Conservation (phyloP, 352 stramenopile species). For the Phytophthora citrophthora region DNA sequence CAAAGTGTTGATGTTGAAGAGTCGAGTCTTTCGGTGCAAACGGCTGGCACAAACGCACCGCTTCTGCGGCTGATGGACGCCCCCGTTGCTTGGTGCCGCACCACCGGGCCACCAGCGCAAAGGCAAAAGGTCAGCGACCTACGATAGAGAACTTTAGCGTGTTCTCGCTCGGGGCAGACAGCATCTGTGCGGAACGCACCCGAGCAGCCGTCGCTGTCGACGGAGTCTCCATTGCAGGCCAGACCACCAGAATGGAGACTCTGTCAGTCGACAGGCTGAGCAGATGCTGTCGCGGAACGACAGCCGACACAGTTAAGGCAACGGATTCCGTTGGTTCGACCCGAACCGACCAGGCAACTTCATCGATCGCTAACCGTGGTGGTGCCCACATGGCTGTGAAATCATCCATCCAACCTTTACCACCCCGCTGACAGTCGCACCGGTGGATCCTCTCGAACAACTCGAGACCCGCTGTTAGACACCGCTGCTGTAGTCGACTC, state of each 20-base stretch:
- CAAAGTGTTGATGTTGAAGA: slow-evolving; percentile 9
- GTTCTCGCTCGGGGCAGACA: not conserved
- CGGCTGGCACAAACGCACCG: slow-evolving; percentile 14
- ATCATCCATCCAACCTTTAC: slow-evolving; percentile 33
- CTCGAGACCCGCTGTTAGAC: slow-evolving; percentile 2
- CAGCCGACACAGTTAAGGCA: not conserved
- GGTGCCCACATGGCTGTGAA: slow-evolving; percentile 11
- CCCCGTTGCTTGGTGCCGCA: not conserved
- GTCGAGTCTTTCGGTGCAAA: slow-evolving; percentile 12
- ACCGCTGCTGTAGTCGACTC: not conserved
- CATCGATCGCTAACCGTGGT: not conserved
- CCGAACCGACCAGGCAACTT: not conserved
- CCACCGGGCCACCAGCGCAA: not conserved
- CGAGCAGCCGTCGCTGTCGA: slow-evolving; percentile 11
- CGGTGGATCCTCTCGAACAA: slow-evolving; percentile 10
- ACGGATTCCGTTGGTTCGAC: slow-evolving; percentile 24
- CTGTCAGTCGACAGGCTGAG: slow-evolving; percentile 18
- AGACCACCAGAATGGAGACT: slow-evolving; percentile 28
- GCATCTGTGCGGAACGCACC: not conserved
- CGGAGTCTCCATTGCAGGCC: not conserved
- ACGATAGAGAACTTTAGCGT: not conserved
- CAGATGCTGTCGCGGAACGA: slow-evolving; percentile 21
- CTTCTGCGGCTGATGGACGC: slow-evolving; percentile 13
- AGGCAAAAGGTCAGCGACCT: not conserved
- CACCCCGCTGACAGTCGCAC: slow-evolving; percentile 2